Conservation (phyloP, 192 early-diverging fungal species). For the Dispira simplex region DNA sequence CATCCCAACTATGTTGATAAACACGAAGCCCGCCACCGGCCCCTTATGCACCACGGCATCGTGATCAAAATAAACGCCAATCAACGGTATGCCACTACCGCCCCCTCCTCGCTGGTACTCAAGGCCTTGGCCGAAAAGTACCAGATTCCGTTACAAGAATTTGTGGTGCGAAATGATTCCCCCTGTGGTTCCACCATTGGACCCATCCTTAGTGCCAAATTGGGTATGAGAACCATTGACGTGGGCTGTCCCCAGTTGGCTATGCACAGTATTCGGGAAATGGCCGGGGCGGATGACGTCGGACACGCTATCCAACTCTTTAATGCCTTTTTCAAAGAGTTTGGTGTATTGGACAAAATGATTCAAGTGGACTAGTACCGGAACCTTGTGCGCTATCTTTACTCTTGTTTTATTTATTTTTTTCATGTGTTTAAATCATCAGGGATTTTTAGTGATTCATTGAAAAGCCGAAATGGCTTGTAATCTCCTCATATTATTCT, state of each 20-base stretch:
- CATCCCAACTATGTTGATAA: constrained; percentile 86
- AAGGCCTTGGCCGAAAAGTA: constrained; percentile 63
- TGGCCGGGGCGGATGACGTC: constrained; percentile 78
- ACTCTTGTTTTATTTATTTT: no score
- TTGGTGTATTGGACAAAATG: constrained; percentile 27
- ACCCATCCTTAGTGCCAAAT: constrained; percentile 84
- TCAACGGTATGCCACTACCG: constrained; percentile 74
- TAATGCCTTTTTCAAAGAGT: constrained; percentile 41
- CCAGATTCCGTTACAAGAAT: constrained; percentile 74
- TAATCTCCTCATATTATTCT: no score
- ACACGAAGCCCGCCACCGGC: constrained; percentile 88
- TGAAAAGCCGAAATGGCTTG: no score
- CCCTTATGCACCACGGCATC: constrained; percentile 81
- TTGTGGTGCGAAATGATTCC: constrained; percentile 85
- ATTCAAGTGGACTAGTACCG: constrained; percentile 22
- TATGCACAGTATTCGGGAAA: constrained; percentile 97
- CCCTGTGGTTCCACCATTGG: constrained; percentile 96
- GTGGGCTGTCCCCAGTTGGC: constrained; percentile 90
- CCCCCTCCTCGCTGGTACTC: constrained; percentile 52
- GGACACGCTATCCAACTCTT: constrained; percentile 72
- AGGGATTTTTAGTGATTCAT: no score
- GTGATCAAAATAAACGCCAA: constrained; percentile 97
- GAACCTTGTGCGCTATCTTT: background rate
- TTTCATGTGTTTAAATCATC: no score
- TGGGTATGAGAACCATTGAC: constrained; percentile 93